Evolutionary conservation across 345 rosid genomes (phyloP).

Genomic region (Boechera stricta): DNA sequence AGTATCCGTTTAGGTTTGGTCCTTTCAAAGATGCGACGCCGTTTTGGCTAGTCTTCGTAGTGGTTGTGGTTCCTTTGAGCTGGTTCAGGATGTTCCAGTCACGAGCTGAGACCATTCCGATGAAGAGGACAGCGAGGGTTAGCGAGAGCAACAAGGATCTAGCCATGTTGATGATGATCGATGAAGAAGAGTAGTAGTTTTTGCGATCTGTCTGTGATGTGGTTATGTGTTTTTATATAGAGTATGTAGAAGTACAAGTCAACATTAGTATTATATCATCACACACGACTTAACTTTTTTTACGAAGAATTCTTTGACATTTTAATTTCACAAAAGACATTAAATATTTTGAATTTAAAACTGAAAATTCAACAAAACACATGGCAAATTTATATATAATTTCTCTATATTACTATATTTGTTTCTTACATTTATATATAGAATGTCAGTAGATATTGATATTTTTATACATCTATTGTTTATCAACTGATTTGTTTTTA

Average conservation of each 20-base stretch:
- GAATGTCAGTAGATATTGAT: not conserved
- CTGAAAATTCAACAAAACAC: not conserved
- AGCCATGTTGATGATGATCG: slow-evolving; percentile 48
- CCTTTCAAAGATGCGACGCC: slow-evolving; percentile 10
- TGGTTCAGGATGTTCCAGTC: slow-evolving; percentile 74
- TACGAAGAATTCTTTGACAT: not conserved
- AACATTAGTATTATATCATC: not conserved
- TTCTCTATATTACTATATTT: not conserved
- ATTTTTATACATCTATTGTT: not conserved
- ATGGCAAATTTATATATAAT: not conserved
- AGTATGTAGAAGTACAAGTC: slow-evolving; percentile 25
- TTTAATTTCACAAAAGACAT: not conserved
- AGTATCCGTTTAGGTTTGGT: slow-evolving; percentile 53
- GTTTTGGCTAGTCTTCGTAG: slow-evolving; percentile 13
- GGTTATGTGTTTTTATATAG: slow-evolving; percentile 19
- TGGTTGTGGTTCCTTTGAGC: slow-evolving; percentile 34
- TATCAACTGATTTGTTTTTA: not conserved
- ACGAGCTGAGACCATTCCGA: slow-evolving; percentile 50
- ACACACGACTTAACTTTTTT: not conserved
- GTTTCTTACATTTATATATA: not conserved
- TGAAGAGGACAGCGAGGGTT: slow-evolving; percentile 48
- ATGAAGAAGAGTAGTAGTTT: not conserved
- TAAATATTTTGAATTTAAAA: not conserved
- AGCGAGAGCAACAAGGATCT: slow-evolving; percentile 41
- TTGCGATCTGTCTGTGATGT: not conserved